Conservation (phyloP, 805 yeast species). For the Cyberlindnera maritima region DNA sequence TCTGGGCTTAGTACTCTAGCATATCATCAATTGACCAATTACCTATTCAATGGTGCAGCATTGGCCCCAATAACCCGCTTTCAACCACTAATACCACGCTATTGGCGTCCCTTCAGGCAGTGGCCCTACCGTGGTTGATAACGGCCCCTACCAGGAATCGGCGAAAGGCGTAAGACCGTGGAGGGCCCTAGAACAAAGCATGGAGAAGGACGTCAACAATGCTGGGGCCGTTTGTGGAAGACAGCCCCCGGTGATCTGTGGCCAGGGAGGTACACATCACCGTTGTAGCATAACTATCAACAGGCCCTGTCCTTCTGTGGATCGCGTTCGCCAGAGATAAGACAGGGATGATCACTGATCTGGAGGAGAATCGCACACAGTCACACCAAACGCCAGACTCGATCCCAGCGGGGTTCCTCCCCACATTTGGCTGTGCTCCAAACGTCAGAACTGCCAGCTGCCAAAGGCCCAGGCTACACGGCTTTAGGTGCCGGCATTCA, state of each 20-base stretch:
- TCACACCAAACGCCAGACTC: too few species aligned
- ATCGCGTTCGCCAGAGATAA: not conserved
- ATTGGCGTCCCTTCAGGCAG: not conserved
- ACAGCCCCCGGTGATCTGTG: not conserved
- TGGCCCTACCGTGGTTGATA: not conserved
- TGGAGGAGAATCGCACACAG: too few species aligned
- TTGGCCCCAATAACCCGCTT: too few species aligned
- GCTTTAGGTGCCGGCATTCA: slow-evolving; percentile 1
- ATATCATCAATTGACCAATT: too few species aligned
- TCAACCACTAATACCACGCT: too few species aligned
- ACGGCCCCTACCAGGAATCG: slow-evolving; percentile 7
- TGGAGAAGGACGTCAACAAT: not conserved
- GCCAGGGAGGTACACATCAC: too few species aligned
- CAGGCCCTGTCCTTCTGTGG: too few species aligned
- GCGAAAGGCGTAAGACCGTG: slow-evolving; percentile 7
- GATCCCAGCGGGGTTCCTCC: not conserved
- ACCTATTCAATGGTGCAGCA: not conserved
- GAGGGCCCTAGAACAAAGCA: not conserved
- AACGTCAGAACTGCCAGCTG: too few species aligned
- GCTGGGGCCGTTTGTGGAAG: too few species aligned
- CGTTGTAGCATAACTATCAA: too few species aligned
- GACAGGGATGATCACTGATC: too few species aligned
- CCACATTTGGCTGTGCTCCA: not conserved
- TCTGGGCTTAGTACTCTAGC: too few species aligned
- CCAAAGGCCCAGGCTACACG: not conserved